These are phyloP conservation scores for Calycina marina DNA, from an alignment of 2,329 filamentous ascomycete species.

Conservation along the genomic window DNA sequence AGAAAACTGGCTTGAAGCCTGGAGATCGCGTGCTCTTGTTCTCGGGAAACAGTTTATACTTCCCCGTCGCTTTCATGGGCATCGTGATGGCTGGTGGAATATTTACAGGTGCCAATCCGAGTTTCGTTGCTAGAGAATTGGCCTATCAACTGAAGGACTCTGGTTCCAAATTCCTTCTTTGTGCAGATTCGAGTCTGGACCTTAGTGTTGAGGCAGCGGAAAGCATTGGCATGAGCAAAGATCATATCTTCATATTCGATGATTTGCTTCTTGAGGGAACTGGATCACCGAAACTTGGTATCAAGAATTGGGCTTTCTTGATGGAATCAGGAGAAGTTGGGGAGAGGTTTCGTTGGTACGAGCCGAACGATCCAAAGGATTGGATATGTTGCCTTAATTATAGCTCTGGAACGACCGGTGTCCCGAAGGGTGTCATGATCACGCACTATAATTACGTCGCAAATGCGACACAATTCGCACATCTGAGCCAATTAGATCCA, in stretches of 20 bases:
- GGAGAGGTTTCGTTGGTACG: conserved; percentile 43
- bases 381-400: conserved; percentile 60
- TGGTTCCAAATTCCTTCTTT: conserved; percentile 51
- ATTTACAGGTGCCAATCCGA: conserved; percentile 63
- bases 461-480: conserved; percentile 29
- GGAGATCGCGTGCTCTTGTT: conserved; percentile 63
- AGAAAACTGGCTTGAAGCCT: conserved; percentile 43
- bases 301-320: conserved; percentile 50
- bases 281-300: conserved; percentile 25
- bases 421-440: conserved; percentile 69
- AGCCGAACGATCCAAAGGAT: conserved; percentile 24
- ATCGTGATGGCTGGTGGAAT: conserved; percentile 64
- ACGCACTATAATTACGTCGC: conserved; percentile 16
- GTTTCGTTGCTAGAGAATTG: conserved; percentile 55
- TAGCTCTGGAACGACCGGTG: conserved; percentile 65
- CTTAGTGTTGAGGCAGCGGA: conserved; percentile 52
- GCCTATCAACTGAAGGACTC: conserved; percentile 63
- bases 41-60: conserved; percentile 60
- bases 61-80: conserved; percentile 55
- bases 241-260: conserved; percentile 52
- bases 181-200: conserved; percentile 42
- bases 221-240: conserved; percentile 36
- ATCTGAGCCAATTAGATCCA: conserved; percentile 38
- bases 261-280: conserved; percentile 32
- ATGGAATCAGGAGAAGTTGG: conserved; percentile 37